Percentiles rank a stretch among this genome's conserved stretches.
Evolutionary conservation across 139 green algal genomes (phyloP).

Genomic region (Deuterostichococcus epilithicus): DNA sequence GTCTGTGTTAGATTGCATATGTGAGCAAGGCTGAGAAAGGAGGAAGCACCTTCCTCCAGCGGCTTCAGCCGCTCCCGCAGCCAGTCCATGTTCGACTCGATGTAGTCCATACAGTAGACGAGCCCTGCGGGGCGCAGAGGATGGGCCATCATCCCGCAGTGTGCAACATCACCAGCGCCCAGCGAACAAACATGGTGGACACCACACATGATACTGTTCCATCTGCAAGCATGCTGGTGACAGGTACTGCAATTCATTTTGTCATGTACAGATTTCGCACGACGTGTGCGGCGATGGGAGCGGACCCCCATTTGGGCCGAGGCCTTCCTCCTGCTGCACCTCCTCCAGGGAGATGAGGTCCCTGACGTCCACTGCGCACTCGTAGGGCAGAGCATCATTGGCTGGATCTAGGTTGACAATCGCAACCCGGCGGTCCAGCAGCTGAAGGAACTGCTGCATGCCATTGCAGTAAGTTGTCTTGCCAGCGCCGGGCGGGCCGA

Average conservation of each 20-base stretch:
- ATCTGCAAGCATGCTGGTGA: not conserved
- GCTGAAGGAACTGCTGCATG: conserved; percentile 71
- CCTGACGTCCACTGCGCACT: conserved; percentile 58
- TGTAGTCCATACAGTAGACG: conserved; percentile 76
- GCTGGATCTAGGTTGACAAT: conserved; percentile 89
- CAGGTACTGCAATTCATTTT: not conserved
- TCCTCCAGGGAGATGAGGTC: conserved; percentile 65
- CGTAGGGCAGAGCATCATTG: conserved; percentile 79
- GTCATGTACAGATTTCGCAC: not conserved
- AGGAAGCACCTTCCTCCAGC: conserved; percentile 50
- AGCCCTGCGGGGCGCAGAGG: conserved; percentile 37
- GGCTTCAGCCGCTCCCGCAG: conserved; percentile 67
- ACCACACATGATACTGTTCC: not conserved
- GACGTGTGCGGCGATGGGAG: not conserved
- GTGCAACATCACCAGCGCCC: not conserved
- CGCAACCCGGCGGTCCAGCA: conserved; percentile 34
- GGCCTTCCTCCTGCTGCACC: conserved; percentile 51
- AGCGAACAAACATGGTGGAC: not conserved
- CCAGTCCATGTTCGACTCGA: conserved; percentile 84
- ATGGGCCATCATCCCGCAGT: not conserved
- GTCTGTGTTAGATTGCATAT: too few species aligned
- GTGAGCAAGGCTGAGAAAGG: too few species aligned
- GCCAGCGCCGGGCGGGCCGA: conserved; percentile 89
- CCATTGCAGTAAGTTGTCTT: conserved; percentile 92
- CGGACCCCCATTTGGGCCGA: conserved; percentile 76